Conservation (phyloP, 352 stramenopile species). For the Pythium scleroteichum region DNA sequence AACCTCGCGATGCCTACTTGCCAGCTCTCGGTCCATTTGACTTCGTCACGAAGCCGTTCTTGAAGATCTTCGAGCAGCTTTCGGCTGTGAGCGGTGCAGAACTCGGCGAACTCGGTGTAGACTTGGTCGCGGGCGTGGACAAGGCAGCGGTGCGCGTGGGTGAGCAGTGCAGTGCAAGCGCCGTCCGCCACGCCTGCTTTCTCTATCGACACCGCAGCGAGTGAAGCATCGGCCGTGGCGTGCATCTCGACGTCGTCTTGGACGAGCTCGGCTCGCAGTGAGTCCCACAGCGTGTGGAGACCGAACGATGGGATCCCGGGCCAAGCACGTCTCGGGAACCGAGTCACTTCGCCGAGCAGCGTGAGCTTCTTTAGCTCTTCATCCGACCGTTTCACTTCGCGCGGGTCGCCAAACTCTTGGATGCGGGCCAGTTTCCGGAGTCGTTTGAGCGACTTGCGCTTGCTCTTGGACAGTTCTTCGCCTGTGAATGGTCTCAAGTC, state of each 20-base stretch:
- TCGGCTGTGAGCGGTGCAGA: slow-evolving; percentile 26
- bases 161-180: slow-evolving; percentile 49
- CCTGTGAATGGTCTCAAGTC: slow-evolving; percentile 53
- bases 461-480: slow-evolving; percentile 45
- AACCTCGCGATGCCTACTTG: slow-evolving; percentile 43
- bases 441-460: slow-evolving; percentile 75
- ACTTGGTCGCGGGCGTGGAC: slow-evolving; percentile 43
- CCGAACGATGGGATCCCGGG: slow-evolving; percentile 48
- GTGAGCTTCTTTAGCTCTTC: slow-evolving; percentile 50
- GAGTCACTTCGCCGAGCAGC: slow-evolving; percentile 43
- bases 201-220: slow-evolving; percentile 21
- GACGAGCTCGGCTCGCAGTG: slow-evolving; percentile 17
- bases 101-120: slow-evolving; percentile 40
- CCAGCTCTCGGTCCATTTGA: slow-evolving; percentile 58
- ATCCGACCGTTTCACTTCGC: slow-evolving; percentile 46
- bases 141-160: slow-evolving; percentile 55
- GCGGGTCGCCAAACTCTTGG: slow-evolving; percentile 52
- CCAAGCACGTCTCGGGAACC: slow-evolving; percentile 57
- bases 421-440: slow-evolving; percentile 63
- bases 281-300: slow-evolving; percentile 23
- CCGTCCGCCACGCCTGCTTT: slow-evolving; percentile 30
- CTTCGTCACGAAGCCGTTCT: slow-evolving; percentile 55
- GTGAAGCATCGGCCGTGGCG: background rate
- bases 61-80: slow-evolving; percentile 30
- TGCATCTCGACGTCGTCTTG: slow-evolving; percentile 27